Evolutionary conservation across 257 asterid species (phyloP).

Genomic region (Thymus mandschuricus): DNA sequence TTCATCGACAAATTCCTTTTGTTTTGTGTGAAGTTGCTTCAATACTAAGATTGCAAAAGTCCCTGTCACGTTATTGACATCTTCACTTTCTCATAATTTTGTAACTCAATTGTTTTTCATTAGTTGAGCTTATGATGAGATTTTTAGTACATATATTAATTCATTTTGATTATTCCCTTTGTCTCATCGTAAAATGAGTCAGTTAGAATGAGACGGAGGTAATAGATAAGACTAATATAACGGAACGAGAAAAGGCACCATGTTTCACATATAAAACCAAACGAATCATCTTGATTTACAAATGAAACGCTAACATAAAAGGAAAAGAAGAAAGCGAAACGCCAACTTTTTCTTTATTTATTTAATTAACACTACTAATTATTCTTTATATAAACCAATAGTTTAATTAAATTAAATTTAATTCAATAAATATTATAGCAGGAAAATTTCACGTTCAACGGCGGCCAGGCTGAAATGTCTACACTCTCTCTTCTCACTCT

Average conservation of each 20-base stretch:
- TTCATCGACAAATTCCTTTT: not conserved
- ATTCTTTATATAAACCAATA: no score
- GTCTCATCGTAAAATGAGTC: no score
- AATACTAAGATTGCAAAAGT: not conserved
- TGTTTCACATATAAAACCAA: not conserved
- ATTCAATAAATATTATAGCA: not conserved
- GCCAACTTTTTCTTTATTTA: not conserved
- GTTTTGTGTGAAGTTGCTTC: not conserved
- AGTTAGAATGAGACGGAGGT: no score
- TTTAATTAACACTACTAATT: no score
- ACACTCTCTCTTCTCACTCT: not conserved
- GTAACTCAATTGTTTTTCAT: not conserved
- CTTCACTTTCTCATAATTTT: not conserved
- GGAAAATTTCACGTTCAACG: not conserved
- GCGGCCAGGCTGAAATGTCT: not conserved
- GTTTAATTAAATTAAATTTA: no score
- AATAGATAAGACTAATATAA: no score
- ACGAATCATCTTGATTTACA: not conserved
- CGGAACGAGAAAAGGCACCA: not conserved
- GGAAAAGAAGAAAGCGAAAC: not conserved
- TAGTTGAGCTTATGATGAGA: no score
- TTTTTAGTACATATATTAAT: no score
- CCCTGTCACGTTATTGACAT: not conserved
- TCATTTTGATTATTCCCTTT: no score
- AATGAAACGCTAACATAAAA: not conserved